Evolutionary conservation across 768 basidiomycete genomes (phyloP), one percentile per base, ranked within the genome.

Genomic region (Russula compacta): DNA sequence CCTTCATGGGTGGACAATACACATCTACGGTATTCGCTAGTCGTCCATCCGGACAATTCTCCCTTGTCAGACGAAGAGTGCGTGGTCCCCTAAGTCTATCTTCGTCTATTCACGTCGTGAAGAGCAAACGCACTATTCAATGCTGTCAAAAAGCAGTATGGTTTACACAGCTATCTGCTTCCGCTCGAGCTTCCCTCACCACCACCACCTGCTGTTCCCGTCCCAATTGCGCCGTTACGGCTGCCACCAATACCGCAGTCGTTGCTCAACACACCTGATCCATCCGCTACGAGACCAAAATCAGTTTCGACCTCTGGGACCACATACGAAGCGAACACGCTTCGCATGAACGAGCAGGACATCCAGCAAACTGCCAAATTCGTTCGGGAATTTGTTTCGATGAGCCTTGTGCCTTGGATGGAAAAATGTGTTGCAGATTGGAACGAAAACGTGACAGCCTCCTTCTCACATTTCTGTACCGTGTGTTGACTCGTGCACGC

Each of bases 401-500:
- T 89, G 84, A 94, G 89, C 69, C 73, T 98, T 48, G 72, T 98
- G 3, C 95, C 95, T 1, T 98, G 91, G 91, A 95, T 98, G 92
- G 95, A 98, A 74, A 91, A 87, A 68, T 87, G 86, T 71, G 89
- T 95, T 6, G 66, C 92, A 49, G 91, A 95, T 64, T 95, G 94
- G 92, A 98, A 97, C 70, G 95, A 98, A 75, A 78, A 78, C 60
- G 87, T 89, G 67, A 50, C 75, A 71, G 51, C 55, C 42, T 7
- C 59, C 59, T 52, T 47, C 39, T 65, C 56, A 17, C 9, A 6
- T 54, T 35, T 53, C 19, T 39, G 32, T 21, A 40, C 33, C 60
- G 14, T 53, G 14, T 24, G 38, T 53, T 39, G 19, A 50, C 50
- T 14, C 14, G 36, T 42, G 40, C 12, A n/a, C 53, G 15, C 10